phyloP scores from a whole-genome alignment of 371 early-diverging fungal species.

The Encephalitozoon hellem region DNA sequence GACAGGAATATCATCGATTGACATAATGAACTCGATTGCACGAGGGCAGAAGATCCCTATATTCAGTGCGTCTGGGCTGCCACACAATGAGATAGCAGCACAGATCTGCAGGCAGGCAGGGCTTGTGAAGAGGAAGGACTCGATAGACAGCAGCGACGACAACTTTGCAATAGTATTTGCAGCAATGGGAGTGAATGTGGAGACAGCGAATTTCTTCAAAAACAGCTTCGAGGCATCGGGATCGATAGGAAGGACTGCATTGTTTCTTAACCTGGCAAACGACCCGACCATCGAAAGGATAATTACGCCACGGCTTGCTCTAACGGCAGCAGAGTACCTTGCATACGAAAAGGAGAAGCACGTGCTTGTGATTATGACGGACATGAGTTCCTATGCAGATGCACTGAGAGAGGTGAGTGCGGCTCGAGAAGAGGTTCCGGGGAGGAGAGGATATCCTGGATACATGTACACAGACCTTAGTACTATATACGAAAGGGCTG shows the following conservation, averaged over 20 bases:
- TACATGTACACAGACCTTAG: constrained; percentile 99
- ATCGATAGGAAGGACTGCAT: constrained; percentile 89
- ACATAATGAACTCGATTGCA: constrained; percentile 99
- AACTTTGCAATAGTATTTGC: constrained; percentile 99
- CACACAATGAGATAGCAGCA: constrained; percentile 99
- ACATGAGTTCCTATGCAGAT: constrained; percentile 99
- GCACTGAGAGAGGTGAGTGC: constrained; percentile 97
- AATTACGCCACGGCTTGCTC: constrained; percentile 95
- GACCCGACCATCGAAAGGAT: constrained; percentile 99
- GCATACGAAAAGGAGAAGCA: constrained; percentile 99
- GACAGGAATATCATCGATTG: constrained; percentile 98
- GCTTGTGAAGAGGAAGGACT: constrained; percentile 88
- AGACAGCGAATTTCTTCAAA: constrained; percentile 98
- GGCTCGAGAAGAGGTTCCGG: constrained; percentile 99
- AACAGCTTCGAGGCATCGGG: constrained; percentile 99
- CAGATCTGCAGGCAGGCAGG: constrained; percentile 99
- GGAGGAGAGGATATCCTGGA: constrained; percentile 99
- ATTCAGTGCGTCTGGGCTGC: constrained; percentile 97
- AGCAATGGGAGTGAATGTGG: constrained; percentile 99
- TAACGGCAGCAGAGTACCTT: constrained; percentile 98
- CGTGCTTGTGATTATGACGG: constrained; percentile 98
- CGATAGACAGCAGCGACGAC: constrained; percentile 90
- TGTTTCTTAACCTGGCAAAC: constrained; percentile 98
- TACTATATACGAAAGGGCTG: constrained; percentile 98
- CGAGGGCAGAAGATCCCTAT: constrained; percentile 99